A percentile compares a stretch with the other conserved stretches of the same genome.
Conservation (phyloP, 1,284 basidiomycete genomes). For the Trametes polyzona region DNA sequence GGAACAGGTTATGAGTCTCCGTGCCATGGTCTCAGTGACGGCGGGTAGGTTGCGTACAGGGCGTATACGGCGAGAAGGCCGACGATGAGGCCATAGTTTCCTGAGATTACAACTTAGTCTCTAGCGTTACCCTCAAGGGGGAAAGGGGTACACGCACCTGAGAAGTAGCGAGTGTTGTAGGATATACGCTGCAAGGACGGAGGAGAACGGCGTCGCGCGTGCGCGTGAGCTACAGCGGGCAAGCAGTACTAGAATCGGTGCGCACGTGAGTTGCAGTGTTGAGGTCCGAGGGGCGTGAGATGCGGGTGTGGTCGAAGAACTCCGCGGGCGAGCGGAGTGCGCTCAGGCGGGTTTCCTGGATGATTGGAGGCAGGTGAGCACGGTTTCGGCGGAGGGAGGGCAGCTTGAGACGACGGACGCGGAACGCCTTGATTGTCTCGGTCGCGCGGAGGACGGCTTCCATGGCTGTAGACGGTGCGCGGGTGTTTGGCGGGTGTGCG, state of each 20-base stretch:
- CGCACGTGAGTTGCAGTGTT: slow-evolving; percentile 72
- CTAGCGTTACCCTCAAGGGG: too few relatives aligned
- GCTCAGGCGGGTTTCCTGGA: slow-evolving; percentile 82
- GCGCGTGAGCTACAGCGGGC: slow-evolving; percentile 4
- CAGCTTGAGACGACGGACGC: slow-evolving; percentile 48
- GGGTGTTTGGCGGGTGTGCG: slow-evolving; percentile 10
- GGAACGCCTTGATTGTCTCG: slow-evolving; percentile 74
- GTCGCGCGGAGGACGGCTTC: slow-evolving; percentile 63
- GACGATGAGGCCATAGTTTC: slow-evolving; percentile 90
- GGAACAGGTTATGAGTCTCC: background rate
- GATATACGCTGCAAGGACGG: slow-evolving; percentile 73
- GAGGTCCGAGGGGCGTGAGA: slow-evolving; percentile 80
- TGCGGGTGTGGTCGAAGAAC: slow-evolving; percentile 88
- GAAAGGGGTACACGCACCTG: slow-evolving; percentile 48
- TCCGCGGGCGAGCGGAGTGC: slow-evolving; percentile 80
- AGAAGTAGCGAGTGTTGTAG: slow-evolving; percentile 94
- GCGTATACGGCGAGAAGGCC: slow-evolving; percentile 87
- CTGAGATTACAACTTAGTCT: slow-evolving; percentile 38
- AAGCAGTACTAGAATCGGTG: slow-evolving; percentile 14
- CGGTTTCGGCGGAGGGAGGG: background rate
- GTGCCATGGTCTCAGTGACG: background rate
- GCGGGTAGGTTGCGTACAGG: slow-evolving; percentile 59
- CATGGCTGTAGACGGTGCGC: slow-evolving; percentile 43
- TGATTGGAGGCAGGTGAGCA: slow-evolving; percentile 1
- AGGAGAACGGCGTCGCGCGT: background rate